phyloP scores from a whole-genome alignment of 768 basidiomycete genomes.

The Mycena floridula region DNA sequence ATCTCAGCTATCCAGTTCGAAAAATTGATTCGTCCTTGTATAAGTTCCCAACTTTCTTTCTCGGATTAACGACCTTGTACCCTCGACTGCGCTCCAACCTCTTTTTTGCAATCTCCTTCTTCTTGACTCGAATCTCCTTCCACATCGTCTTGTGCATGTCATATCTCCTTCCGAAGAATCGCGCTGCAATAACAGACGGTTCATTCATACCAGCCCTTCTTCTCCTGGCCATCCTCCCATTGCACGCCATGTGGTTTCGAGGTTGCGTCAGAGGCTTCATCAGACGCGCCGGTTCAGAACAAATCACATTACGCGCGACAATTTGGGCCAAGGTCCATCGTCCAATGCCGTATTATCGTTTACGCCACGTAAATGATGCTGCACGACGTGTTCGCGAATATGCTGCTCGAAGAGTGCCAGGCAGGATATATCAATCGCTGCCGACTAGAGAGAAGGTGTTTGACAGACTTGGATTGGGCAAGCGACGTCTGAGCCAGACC shows the following conservation, averaged over 20 bases:
- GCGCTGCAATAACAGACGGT: conserved; percentile 22
- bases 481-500: too few species aligned
- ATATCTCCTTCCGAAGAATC: conserved; percentile 20
- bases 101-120: conserved; percentile 44
- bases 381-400: too few species aligned
- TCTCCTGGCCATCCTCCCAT: conserved; percentile 34
- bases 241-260: conserved; percentile 50
- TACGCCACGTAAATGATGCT: too few species aligned
- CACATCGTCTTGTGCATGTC: conserved; percentile 33
- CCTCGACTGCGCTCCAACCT: conserved; percentile 40
- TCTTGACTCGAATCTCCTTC: conserved; percentile 43
- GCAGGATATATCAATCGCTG: too few species aligned
- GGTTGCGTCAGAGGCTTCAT: conserved; percentile 44
- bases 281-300: too few species aligned
- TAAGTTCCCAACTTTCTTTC: conserved; percentile 52
- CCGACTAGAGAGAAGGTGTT: too few species aligned
- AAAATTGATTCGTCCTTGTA: neutral
- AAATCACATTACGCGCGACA: too few species aligned
- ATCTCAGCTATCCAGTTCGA: neutral
- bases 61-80: conserved; percentile 38
- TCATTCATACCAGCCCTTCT: conserved; percentile 33
- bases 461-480: too few species aligned
- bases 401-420: too few species aligned
- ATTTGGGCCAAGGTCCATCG: too few species aligned
- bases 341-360: too few species aligned